Conservation (phyloP, 2,329 filamentous ascomycete species). For the Xylaria hypoxylon region DNA sequence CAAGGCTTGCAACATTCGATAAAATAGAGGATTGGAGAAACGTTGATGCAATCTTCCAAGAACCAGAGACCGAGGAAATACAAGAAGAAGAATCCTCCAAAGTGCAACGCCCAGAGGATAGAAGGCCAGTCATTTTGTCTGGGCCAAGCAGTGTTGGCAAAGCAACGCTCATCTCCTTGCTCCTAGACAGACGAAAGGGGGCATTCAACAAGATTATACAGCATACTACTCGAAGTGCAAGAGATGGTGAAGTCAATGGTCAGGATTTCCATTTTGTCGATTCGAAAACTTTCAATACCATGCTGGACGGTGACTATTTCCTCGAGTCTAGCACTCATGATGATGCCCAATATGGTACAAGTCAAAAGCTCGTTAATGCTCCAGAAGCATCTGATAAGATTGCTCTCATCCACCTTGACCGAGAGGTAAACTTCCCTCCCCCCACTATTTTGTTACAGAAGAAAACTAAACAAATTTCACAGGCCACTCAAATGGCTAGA, state of each 20-base stretch:
- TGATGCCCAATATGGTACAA: slow-evolving; percentile 67
- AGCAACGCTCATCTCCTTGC: slow-evolving; percentile 70
- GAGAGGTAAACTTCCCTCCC: slow-evolving; percentile 59
- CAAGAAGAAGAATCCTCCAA: slow-evolving; percentile 50
- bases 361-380: slow-evolving; percentile 62
- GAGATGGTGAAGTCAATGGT: slow-evolving; percentile 64
- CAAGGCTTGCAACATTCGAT: slow-evolving; percentile 82
- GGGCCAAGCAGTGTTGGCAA: slow-evolving; percentile 73
- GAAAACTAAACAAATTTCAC: slow-evolving; percentile 13
- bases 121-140: slow-evolving; percentile 72
- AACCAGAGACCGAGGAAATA: slow-evolving; percentile 52
- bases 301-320: slow-evolving; percentile 70
- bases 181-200: slow-evolving; percentile 72
- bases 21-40: slow-evolving; percentile 87
- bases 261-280: slow-evolving; percentile 68
- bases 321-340: slow-evolving; percentile 66
- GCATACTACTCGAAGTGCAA: slow-evolving; percentile 65
- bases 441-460: background rate
- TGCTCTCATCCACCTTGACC: slow-evolving; percentile 65
- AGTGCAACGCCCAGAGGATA: slow-evolving; percentile 58
- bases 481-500: slow-evolving; percentile 68
- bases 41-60: slow-evolving; percentile 68
- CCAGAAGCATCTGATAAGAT: slow-evolving; percentile 69
- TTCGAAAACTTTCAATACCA: slow-evolving; percentile 64
- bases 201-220: slow-evolving; percentile 71